These are phyloP conservation scores for Drosera spatulata DNA, from an alignment of 179 eudicot species.

Conservation along the genomic window DNA sequence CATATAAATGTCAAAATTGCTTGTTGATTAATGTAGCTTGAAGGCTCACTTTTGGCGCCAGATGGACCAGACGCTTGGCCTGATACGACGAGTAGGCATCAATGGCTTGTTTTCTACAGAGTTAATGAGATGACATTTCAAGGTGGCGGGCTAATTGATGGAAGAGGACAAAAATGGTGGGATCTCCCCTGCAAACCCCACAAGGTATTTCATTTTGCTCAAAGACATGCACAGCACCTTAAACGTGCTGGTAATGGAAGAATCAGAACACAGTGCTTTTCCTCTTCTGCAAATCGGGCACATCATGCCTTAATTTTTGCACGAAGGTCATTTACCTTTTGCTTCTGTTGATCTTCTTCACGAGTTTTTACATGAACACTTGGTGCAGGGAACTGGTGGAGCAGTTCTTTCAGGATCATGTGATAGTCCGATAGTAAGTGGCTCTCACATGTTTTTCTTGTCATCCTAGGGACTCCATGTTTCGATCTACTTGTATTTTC, in stretches of 20 bases:
- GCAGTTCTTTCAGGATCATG: slow-evolving; percentile 53
- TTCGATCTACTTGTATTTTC: not conserved
- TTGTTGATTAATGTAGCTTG: slow-evolving; percentile 32
- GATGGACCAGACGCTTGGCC: slow-evolving; percentile 88
- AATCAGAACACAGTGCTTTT: no score
- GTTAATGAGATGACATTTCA: slow-evolving; percentile 44
- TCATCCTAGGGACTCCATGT: not conserved
- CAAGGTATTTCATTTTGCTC: slow-evolving; percentile 31
- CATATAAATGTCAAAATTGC: not conserved
- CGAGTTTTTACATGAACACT: not conserved
- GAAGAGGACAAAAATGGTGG: slow-evolving; percentile 93
- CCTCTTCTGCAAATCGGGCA: no score
- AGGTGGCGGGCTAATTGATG: slow-evolving; percentile 69
- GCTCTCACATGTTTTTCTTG: not conserved
- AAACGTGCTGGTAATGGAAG: no score
- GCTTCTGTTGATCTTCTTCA: not conserved
- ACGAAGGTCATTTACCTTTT: no score
- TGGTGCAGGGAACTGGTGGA: slow-evolving; percentile 49
- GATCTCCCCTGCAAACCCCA: slow-evolving; percentile 92
- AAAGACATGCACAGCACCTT: not conserved
- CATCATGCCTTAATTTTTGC: no score
- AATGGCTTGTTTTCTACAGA: slow-evolving; percentile 72
- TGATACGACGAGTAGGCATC: slow-evolving; percentile 35
- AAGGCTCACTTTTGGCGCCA: slow-evolving; percentile 67
- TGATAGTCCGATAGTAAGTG: slow-evolving; percentile 85